A percentile compares a stretch with the other conserved stretches of the same genome.
Conservation (phyloP, 129 eudicot species). For the Escallonia rubra region DNA sequence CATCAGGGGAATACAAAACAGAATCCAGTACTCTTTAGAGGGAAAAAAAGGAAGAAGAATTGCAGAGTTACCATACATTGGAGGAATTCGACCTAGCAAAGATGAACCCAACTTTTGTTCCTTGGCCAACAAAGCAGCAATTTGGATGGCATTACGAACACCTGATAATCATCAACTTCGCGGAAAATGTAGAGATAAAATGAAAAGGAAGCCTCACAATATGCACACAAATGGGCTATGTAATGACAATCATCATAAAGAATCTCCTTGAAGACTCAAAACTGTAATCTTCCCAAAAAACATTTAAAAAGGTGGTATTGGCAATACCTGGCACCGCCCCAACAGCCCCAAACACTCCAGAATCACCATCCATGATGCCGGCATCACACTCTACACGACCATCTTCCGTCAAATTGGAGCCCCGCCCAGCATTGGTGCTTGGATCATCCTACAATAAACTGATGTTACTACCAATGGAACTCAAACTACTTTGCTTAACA, state of each 20-base stretch:
- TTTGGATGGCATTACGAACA: conserved; percentile 73
- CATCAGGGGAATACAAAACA: too few relatives aligned
- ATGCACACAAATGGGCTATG: background rate
- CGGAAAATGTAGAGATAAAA: conserved; percentile 27
- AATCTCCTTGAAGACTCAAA: background rate
- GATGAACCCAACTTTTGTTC: conserved; percentile 75
- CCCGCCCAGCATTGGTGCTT: conserved; percentile 88
- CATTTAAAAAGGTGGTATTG: conserved; percentile 12
- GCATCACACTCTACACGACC: conserved; percentile 98
- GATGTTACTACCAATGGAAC: background rate
- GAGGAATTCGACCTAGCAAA: conserved; percentile 85
- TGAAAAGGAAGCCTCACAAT: conserved; percentile 21
- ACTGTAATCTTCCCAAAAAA: background rate
- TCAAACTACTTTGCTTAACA: background rate
- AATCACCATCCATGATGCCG: conserved; percentile 80
- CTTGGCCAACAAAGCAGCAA: conserved; percentile 72
- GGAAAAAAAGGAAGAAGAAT: background rate
- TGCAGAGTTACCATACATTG: conserved; percentile 55
- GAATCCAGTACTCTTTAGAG: too few relatives aligned
- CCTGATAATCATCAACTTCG: conserved; percentile 78
- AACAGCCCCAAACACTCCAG: conserved; percentile 91
- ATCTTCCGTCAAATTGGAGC: conserved; percentile 91
- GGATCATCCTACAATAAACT: conserved; percentile 73
- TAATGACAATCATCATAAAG: background rate
- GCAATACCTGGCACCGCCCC: conserved; percentile 99